These are phyloP conservation scores for Coemansia sp. DNA, from an alignment of 192 early-diverging fungal species.

Conservation along the genomic window DNA sequence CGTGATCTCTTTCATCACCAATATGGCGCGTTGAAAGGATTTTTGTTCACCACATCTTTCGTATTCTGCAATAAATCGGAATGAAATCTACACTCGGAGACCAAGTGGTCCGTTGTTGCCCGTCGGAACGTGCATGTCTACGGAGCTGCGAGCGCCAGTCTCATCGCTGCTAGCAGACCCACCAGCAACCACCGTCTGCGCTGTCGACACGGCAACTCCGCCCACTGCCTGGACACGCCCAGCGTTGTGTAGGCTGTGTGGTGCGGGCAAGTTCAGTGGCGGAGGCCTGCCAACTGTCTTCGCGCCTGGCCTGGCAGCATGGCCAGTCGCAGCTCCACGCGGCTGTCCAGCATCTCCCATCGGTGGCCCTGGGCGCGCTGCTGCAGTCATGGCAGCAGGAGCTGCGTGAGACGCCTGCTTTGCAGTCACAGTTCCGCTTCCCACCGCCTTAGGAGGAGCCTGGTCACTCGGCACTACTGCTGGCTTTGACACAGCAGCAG, in stretches of 20 bases:
- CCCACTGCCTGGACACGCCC: not conserved
- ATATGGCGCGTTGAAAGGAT: no score
- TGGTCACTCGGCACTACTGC: not conserved
- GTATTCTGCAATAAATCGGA: no score
- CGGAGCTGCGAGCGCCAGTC: constrained; percentile 10
- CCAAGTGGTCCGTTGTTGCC: constrained; percentile 36
- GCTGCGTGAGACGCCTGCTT: not conserved
- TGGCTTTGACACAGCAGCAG: not conserved
- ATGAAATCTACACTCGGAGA: constrained; percentile 31
- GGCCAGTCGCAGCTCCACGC: not conserved
- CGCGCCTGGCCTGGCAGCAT: not conserved
- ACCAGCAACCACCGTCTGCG: not conserved
- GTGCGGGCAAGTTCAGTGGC: not conserved
- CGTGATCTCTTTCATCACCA: no score
- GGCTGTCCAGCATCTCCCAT: not conserved
- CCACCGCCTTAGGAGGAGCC: not conserved
- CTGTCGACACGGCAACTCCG: not conserved
- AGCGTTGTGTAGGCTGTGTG: not conserved
- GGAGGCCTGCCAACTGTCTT: not conserved
- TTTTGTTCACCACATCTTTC: no score
- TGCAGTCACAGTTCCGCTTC: not conserved
- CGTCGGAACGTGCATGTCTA: constrained; percentile 37
- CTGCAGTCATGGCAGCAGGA: not conserved
- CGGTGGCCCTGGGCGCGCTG: not conserved
- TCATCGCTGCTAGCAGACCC: constrained; percentile 4